Evolutionary conservation across 352 stramenopile genomes (phyloP).

Genomic region (Chrysophaeum taylorii): DNA sequence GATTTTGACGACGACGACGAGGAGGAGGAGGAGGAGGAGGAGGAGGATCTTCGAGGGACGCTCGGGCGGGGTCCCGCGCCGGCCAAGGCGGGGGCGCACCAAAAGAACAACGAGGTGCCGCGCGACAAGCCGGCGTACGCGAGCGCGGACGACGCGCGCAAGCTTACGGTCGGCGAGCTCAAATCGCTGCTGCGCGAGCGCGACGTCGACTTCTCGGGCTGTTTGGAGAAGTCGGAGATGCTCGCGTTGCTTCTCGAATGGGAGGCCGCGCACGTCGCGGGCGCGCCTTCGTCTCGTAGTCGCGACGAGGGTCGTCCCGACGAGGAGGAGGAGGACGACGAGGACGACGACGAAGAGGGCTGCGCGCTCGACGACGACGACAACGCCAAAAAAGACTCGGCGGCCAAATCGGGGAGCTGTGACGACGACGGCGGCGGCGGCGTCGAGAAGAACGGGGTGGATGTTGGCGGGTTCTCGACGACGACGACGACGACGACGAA

Average conservation of each 20-base stretch:
- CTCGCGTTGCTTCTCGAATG: not conserved
- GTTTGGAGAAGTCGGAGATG: constrained; percentile 8
- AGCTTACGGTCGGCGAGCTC: constrained; percentile 1
- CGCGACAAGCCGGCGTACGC: too few relatives aligned
- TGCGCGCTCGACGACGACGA: too few relatives aligned
- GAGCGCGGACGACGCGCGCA: not conserved
- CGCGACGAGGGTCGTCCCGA: too few relatives aligned
- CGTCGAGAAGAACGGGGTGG: too few relatives aligned
- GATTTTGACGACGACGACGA: not conserved
- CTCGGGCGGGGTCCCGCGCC: not conserved
- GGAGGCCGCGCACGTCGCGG: not conserved
- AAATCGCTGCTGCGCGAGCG: not conserved
- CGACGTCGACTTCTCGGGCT: constrained; percentile 1
- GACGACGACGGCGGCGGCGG: too few relatives aligned
- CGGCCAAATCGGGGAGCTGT: too few relatives aligned
- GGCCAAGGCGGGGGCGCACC: not conserved
- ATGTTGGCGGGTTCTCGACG: too few relatives aligned
- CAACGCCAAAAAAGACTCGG: too few relatives aligned
- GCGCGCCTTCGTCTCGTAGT: too few relatives aligned
- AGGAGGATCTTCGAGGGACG: too few relatives aligned
- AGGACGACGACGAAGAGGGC: not conserved
- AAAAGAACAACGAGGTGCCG: too few relatives aligned
- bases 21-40: not conserved
- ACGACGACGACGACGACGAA: not conserved
- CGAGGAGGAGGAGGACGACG: not conserved